Conservation (phyloP, 2,329 filamentous ascomycete genomes). For the Rhinocladiella similis region DNA sequence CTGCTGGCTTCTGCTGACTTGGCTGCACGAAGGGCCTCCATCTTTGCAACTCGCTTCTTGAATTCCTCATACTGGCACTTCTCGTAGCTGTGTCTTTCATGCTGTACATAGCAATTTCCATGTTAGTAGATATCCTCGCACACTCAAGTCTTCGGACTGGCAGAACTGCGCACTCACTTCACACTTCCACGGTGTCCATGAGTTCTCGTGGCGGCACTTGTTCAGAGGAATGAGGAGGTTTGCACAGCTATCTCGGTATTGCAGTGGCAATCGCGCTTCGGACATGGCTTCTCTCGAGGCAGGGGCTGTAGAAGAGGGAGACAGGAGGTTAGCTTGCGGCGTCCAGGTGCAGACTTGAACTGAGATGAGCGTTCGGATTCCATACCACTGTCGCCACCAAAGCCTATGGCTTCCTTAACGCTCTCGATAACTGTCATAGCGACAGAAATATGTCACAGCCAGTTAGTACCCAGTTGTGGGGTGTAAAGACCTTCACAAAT, state of each 20-base stretch:
- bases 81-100: constrained; percentile 96
- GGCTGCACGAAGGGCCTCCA: constrained; percentile 88
- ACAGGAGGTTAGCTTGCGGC: constrained; percentile 27
- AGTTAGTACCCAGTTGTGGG: too few species aligned
- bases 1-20: constrained; percentile 47
- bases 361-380: not conserved
- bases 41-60: constrained; percentile 97
- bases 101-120: constrained; percentile 52
- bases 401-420: constrained; percentile 50
- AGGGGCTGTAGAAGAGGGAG: constrained; percentile 22
- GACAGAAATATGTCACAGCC: too few species aligned
- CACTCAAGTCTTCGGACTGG: not conserved
- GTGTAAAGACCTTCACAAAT: too few species aligned
- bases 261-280: constrained; percentile 79
- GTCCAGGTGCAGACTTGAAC: not conserved
- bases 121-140: not conserved
- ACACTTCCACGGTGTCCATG: constrained; percentile 97
- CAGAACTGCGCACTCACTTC: constrained; percentile 61
- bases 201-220: constrained; percentile 86
- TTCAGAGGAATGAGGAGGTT: constrained; percentile 94
- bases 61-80: constrained; percentile 99
- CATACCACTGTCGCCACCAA: constrained; percentile 42
- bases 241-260: constrained; percentile 94
- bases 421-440: constrained; percentile 41
- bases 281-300: constrained; percentile 92